A percentile compares a stretch with the other conserved stretches of the same genome.
These are phyloP conservation scores for Pseudogymnoascus sp. DNA, from an alignment of 2,329 filamentous ascomycete species.

Conservation along the genomic window DNA sequence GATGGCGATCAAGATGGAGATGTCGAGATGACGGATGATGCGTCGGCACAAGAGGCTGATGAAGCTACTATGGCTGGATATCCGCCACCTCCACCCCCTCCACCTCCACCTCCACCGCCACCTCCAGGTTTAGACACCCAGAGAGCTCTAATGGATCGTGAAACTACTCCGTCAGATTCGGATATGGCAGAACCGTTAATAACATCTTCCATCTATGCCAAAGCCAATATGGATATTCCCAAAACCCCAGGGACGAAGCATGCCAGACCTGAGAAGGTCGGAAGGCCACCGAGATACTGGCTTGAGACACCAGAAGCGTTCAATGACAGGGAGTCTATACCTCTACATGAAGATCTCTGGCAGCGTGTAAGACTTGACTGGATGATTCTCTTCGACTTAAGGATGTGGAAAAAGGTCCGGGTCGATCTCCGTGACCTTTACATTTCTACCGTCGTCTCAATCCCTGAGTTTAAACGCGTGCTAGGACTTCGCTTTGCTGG, in stretches of 20 bases:
- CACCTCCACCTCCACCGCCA: slow-evolving; percentile 38
- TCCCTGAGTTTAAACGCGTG: slow-evolving; percentile 92
- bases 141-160: slow-evolving; percentile 43
- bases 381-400: slow-evolving; percentile 86
- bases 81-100: slow-evolving; percentile 55
- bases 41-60: slow-evolving; percentile 63
- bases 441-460: slow-evolving; percentile 90
- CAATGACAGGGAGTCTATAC: slow-evolving; percentile 50
- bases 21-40: slow-evolving; percentile 31
- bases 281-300: slow-evolving; percentile 66
- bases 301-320: slow-evolving; percentile 68
- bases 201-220: slow-evolving; percentile 51
- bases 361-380: slow-evolving; percentile 86
- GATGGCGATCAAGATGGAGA: slow-evolving; percentile 35
- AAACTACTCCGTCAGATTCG: slow-evolving; percentile 62
- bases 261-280: slow-evolving; percentile 32
- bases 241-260: slow-evolving; percentile 58
- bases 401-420: slow-evolving; percentile 93
- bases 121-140: slow-evolving; percentile 32
- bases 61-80: slow-evolving; percentile 74
- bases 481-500: slow-evolving; percentile 89
- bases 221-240: slow-evolving; percentile 64
- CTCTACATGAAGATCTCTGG: slow-evolving; percentile 77
- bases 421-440: slow-evolving; percentile 88
- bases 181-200: slow-evolving; percentile 62